Conservation (phyloP, 2,329 filamentous ascomycete species). For the Colletotrichum costaricense region DNA sequence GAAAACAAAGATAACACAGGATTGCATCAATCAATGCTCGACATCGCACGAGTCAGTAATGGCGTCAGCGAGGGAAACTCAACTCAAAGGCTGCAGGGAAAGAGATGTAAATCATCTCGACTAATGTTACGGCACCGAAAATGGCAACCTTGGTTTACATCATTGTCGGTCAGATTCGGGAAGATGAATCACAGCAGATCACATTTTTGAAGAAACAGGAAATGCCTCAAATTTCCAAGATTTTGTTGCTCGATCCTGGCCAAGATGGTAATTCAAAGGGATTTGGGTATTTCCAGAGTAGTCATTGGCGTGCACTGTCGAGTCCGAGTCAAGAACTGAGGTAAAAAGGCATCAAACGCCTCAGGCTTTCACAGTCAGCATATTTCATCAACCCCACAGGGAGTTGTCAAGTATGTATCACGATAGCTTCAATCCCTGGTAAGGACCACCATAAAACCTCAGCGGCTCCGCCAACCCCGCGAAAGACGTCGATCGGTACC, state of each 20-base stretch:
- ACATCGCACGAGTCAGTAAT: conserved; percentile 29
- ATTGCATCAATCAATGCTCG: conserved; percentile 17
- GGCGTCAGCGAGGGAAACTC: background rate
- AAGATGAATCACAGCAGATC: background rate
- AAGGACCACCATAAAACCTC: background rate
- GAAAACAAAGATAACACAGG: conserved; percentile 8
- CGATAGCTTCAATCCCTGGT: conserved; percentile 30
- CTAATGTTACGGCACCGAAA: conserved; percentile 1
- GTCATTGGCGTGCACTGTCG: background rate
- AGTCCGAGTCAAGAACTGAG: background rate
- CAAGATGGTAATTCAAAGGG: background rate
- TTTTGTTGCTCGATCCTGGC: background rate
- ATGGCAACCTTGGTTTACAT: conserved; percentile 1
- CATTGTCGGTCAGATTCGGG: background rate
- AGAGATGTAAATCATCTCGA: background rate
- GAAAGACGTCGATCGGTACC: background rate
- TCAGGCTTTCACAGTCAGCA: background rate
- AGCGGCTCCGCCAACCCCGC: background rate
- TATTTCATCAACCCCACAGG: conserved; percentile 14
- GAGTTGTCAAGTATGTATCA: background rate
- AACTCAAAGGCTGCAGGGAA: background rate
- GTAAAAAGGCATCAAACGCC: background rate
- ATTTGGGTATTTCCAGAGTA: background rate
- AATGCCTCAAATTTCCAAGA: conserved; percentile 1
- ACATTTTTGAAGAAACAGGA: background rate